Evolutionary conservation across 2,329 filamentous ascomycete genomes (phyloP).

Genomic region (Thelonectria blattea): DNA sequence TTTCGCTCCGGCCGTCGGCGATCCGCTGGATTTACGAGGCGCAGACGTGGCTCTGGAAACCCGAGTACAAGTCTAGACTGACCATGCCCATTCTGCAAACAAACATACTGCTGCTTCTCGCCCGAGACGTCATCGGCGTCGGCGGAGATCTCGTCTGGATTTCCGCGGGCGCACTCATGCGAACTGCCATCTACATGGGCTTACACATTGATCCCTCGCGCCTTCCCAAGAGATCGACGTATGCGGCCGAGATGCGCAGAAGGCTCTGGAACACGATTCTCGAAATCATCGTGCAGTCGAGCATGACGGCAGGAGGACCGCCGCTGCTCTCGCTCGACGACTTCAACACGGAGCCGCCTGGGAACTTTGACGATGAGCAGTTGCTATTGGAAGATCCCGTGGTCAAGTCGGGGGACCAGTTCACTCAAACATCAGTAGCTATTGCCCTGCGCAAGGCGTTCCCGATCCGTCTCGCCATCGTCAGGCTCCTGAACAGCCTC

Average conservation of each 20-base stretch:
- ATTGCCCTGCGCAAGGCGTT: conserved; percentile 52
- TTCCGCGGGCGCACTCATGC: conserved; percentile 50
- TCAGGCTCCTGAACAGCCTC: conserved; percentile 52
- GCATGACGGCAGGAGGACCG: conserved; percentile 53
- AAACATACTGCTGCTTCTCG: conserved; percentile 51
- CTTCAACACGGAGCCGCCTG: conserved; percentile 56
- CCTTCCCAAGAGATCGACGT: conserved; percentile 44
- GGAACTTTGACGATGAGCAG: conserved; percentile 58
- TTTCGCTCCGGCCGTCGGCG: conserved; percentile 56
- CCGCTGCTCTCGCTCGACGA: conserved; percentile 52
- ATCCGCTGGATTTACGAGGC: conserved; percentile 64
- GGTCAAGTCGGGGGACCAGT: conserved; percentile 42
- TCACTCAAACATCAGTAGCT: conserved; percentile 50
- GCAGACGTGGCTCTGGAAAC: conserved; percentile 59
- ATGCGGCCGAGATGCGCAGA: conserved; percentile 54
- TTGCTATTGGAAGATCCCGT: conserved; percentile 42
- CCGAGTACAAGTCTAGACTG: conserved; percentile 58
- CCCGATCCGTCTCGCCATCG: conserved; percentile 49
- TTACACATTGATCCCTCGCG: conserved; percentile 55
- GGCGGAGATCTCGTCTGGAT: conserved; percentile 57
- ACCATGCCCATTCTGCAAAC: conserved; percentile 58
- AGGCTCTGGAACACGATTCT: conserved; percentile 60
- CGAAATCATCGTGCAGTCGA: conserved; percentile 54
- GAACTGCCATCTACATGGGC: conserved; percentile 57
- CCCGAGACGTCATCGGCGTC: conserved; percentile 45